Base-by-base conservation (phyloP, 2,329 filamentous ascomycete species). In the Colletotrichum endophyticum region DNA sequence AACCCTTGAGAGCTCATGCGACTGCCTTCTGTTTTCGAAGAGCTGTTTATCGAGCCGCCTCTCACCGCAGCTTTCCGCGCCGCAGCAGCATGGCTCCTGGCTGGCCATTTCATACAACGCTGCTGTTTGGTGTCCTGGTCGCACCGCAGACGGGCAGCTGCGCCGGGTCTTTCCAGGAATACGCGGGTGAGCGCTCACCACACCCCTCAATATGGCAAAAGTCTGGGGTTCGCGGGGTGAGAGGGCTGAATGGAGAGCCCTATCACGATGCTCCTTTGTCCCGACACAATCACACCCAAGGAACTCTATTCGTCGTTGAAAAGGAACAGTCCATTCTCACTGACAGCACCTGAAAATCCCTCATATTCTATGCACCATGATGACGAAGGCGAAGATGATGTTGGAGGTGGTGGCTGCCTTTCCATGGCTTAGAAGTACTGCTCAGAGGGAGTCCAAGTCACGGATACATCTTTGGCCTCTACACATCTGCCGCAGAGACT, bases 151-250 rank as follows among this genome's bases (percentile, higher is more conserved):
- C 30, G 59, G 59, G 59, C 59, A 62, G 32, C 28, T 32, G 59
- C 59, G 30, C 32, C 59, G 28, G 32, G 30, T 62, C 59, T 34
- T 34, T 32, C 59, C 28, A 49, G 44, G 44, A 25, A 56, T 27
- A 25, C 30, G 15, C 70, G 19, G n/a, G 36, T 15, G 39, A 49
- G 32, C 44, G 27, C 44, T 69, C 36, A 62, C 44, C 59, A 19
- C 49, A 49, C 27, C 61, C 66, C 25, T 49, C 27, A 49, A 25
- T 32, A 63, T 44, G 34, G 56, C 59, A 39, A 68, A 49, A 69
- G 63, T 76, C 70, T 49, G 73, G 63, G 73, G 70, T 68, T 69
- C 70, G 70, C 44, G 73, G 64, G 63, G 73, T 64, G 61, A 72
- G 61, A 13, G n/a, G 44, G 63, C 70, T 73, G 28, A 59, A 34